Evolutionary conservation across 176 grass and related monocot genomes (phyloP).

Genomic region (Secale cereale): DNA sequence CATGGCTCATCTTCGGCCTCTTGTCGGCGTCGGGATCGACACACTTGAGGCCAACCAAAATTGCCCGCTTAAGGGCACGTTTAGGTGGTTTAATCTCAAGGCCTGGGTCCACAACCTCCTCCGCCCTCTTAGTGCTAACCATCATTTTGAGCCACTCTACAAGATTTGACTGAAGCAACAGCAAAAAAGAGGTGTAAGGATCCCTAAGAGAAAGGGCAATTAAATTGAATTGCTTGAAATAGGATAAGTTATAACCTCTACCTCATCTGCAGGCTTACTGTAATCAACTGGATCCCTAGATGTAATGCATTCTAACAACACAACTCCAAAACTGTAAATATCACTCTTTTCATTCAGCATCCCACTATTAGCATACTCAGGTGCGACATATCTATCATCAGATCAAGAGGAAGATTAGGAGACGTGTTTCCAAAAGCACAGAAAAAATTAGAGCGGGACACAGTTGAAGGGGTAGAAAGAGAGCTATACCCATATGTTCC

Average conservation of each 20-base stretch:
- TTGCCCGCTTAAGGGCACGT: conserved; percentile 77
- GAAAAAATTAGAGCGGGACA: background rate
- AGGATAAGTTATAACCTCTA: background rate
- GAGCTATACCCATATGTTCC: conserved; percentile 91
- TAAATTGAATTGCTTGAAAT: conserved; percentile 8
- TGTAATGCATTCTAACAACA: conserved; percentile 82
- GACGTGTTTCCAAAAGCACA: background rate
- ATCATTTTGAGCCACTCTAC: conserved; percentile 97
- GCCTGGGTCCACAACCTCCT: conserved; percentile 80
- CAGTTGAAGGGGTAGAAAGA: background rate
- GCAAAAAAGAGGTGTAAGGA: background rate
- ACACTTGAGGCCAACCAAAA: conserved; percentile 84
- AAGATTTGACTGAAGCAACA: conserved; percentile 66
- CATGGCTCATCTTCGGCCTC: conserved; percentile 96
- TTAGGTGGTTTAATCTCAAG: conserved; percentile 65
- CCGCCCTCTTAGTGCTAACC: conserved; percentile 68
- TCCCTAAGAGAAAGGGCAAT: background rate
- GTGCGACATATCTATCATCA: conserved; percentile 84
- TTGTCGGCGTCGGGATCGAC: conserved; percentile 91
- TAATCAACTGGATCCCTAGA: conserved; percentile 94
- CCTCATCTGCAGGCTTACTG: conserved; percentile 69
- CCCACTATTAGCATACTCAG: conserved; percentile 91
- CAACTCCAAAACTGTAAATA: conserved; percentile 97
- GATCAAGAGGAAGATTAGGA: conserved; percentile 40
- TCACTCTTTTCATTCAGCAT: conserved; percentile 97